Conservation (phyloP, 2,329 filamentous ascomycete genomes). For the Aspergillus fumigatus region DNA sequence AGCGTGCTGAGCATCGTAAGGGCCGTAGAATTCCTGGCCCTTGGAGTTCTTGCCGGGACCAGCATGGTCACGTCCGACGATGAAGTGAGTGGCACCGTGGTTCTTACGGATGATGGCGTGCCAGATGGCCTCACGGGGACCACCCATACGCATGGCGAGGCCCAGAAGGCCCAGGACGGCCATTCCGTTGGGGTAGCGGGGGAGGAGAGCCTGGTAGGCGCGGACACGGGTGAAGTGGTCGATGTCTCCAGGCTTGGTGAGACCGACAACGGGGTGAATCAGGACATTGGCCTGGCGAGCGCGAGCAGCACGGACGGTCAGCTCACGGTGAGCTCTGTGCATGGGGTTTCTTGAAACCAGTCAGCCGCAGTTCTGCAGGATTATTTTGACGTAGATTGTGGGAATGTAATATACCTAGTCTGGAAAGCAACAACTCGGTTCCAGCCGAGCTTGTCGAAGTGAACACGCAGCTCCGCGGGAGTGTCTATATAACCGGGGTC, state of each 20-base stretch:
- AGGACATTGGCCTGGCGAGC: constrained; percentile 96
- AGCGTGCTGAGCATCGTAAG: constrained; percentile 93
- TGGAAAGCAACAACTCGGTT: constrained; percentile 97
- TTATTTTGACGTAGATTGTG: background rate
- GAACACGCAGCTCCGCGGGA: constrained; percentile 85
- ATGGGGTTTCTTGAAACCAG: constrained; percentile 71
- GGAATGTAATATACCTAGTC: constrained; percentile 52
- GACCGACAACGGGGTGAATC: constrained; percentile 95
- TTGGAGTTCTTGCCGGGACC: constrained; percentile 98
- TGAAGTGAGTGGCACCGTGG: constrained; percentile 98
- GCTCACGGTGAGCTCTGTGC: constrained; percentile 96
- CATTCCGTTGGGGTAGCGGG: constrained; percentile 98
- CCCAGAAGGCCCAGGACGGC: constrained; percentile 91
- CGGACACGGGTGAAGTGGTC: constrained; percentile 99
- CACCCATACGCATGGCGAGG: constrained; percentile 98
- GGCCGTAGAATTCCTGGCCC: constrained; percentile 94
- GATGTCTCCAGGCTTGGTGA: constrained; percentile 98
- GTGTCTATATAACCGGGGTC: constrained; percentile 60
- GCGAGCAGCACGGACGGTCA: constrained; percentile 94
- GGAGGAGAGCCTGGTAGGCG: constrained; percentile 94
- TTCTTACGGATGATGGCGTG: constrained; percentile 99
- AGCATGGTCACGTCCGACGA: constrained; percentile 96
- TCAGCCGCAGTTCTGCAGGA: constrained; percentile 4
- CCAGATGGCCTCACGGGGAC: constrained; percentile 97
- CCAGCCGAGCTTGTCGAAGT: constrained; percentile 99